phyloP scores from a whole-genome alignment of 768 basidiomycete genomes.

The Hortiboletus campestris region DNA sequence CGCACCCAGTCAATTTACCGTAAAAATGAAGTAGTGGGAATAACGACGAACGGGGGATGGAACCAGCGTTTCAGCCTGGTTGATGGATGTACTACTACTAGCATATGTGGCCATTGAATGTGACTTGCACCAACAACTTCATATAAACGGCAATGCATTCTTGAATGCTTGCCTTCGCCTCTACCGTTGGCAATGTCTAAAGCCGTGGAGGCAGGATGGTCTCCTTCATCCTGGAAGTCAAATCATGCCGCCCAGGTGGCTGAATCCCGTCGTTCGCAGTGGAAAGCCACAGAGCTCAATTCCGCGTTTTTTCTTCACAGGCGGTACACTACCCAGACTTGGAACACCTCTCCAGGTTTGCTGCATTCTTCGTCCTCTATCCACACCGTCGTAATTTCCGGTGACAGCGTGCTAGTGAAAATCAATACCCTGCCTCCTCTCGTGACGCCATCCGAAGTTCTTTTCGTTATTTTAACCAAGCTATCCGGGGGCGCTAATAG shows the following conservation, averaged over 20 bases:
- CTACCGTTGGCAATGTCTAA: conserved; percentile 8
- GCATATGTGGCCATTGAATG: neutral
- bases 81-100: too few species aligned
- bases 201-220: conserved; percentile 44
- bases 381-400: neutral
- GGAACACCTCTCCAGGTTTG: conserved; percentile 55
- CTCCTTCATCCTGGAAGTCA: conserved; percentile 75
- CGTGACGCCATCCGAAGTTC: conserved; percentile 91
- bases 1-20: neutral
- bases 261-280: neutral
- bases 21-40: neutral
- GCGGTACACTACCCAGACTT: conserved; percentile 71
- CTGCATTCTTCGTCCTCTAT: neutral
- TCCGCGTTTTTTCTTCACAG: conserved; percentile 34
- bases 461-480: conserved; percentile 14
- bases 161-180: neutral
- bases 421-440: conserved; percentile 80
- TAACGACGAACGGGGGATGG: neutral
- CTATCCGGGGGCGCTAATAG: conserved; percentile 29
- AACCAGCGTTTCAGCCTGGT: too few species aligned
- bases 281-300: neutral
- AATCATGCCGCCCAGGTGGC: conserved; percentile 74
- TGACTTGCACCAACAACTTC: neutral
- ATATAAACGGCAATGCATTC: neutral
- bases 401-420: conserved; percentile 69